Conservation (phyloP, 2,329 filamentous ascomycete genomes). For the Phoma sp. region DNA sequence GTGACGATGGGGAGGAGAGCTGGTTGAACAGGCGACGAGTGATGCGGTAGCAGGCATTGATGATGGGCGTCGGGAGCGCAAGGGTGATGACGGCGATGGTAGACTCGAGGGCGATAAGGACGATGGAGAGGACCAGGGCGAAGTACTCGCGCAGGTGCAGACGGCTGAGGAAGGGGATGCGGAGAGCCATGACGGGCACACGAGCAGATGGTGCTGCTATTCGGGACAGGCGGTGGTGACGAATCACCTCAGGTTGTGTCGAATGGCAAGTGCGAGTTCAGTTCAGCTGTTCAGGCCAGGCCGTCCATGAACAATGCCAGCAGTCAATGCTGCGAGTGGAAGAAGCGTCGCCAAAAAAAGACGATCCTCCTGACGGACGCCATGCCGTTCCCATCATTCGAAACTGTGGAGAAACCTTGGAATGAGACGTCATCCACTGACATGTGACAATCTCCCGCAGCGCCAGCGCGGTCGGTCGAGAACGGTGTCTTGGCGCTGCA, state of each 20-base stretch:
- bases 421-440: slow-evolving; percentile 11
- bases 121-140: slow-evolving; percentile 81
- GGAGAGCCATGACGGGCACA: slow-evolving; percentile 48
- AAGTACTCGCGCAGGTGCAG: slow-evolving; percentile 76
- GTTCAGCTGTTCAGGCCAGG: background rate
- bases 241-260: background rate
- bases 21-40: slow-evolving; percentile 84
- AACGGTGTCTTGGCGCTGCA: slow-evolving; percentile 18
- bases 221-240: too few species aligned
- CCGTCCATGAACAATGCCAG: background rate
- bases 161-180: slow-evolving; percentile 68
- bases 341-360: background rate
- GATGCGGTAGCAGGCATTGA: slow-evolving; percentile 79
- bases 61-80: slow-evolving; percentile 80
- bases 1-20: slow-evolving; percentile 72
- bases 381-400: slow-evolving; percentile 1
- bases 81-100: slow-evolving; percentile 85
- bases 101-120: slow-evolving; percentile 81
- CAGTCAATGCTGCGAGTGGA: background rate
- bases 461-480: background rate
- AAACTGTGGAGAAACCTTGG: slow-evolving; percentile 6
- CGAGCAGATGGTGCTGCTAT: background rate
- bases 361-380: background rate
- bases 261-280: slow-evolving; percentile 1
- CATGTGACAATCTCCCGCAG: slow-evolving; percentile 27